Percentiles rank a stretch among this genome's conserved stretches.
These are phyloP conservation scores for Sclerotinia spermophila DNA, from an alignment of 2,329 filamentous ascomycete species.

Conservation along the genomic window DNA sequence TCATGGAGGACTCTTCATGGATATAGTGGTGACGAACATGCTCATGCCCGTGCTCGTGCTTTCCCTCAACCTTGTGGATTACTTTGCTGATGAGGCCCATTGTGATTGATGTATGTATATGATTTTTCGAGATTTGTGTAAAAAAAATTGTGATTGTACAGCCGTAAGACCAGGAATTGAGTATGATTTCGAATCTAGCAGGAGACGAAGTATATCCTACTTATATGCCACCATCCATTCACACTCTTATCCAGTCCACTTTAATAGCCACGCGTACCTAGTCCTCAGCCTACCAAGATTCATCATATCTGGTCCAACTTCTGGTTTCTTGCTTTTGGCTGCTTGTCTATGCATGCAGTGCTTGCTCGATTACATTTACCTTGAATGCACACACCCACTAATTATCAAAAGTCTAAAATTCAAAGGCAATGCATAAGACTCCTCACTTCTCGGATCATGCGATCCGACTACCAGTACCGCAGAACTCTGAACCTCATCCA, in stretches of 20 bases:
- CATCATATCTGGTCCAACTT: not conserved
- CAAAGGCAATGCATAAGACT: not conserved
- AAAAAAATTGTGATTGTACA: not conserved
- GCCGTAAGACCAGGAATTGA: not conserved
- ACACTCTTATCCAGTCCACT: not conserved
- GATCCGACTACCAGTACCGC: not conserved
- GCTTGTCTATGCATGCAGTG: not conserved
- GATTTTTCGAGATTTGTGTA: not conserved
- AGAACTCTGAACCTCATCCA: not conserved
- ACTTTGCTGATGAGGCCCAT: conserved; percentile 8
- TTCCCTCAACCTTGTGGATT: conserved; percentile 9
- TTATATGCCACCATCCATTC: no score
- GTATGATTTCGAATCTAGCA: not conserved
- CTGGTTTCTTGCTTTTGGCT: not conserved
- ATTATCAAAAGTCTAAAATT: not conserved
- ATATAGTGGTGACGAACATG: not conserved
- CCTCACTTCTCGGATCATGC: not conserved
- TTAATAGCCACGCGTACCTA: not conserved
- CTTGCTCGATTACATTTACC: not conserved
- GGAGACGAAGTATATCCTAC: not conserved
- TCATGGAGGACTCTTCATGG: not conserved
- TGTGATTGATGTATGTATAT: not conserved
- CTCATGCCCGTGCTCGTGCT: not conserved
- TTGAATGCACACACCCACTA: not conserved
- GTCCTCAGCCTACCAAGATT: not conserved